Base-by-base conservation (phyloP, 179 eudicot genomes). In the Silene vulgaris region DNA sequence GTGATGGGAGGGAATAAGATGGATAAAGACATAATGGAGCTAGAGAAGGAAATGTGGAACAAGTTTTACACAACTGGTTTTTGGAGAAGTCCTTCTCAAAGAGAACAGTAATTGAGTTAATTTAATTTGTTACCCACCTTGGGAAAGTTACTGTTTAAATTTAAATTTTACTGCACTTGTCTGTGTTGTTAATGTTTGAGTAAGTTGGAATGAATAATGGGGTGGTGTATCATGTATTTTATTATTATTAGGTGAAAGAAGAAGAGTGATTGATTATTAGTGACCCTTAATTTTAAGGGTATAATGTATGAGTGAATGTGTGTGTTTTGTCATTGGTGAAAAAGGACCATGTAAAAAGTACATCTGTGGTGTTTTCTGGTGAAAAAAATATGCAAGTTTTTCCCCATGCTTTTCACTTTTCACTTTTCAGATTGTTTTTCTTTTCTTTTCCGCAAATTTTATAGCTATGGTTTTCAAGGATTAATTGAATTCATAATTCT, bases 31-130 rank as follows among this genome's bases (percentile, higher is more conserved):
- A 52, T 79, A 11, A 62, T 76, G 57, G 70, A 79, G 9, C 61
- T 82, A 29, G 85, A 82, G 77, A 40, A 76, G 40, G 82, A 82
- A 17, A 79, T 79, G 82, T 79, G 85, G 82, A 62, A 76, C 8
- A 77, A 54, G 45, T 82, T 82, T 23, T 74, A 74, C 26, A 14
- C 72, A n/a, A 59, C 76, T n/a, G 80, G 82, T 0, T 82, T 82
- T 45, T 82, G 85, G 85, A 76, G 85, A 76, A 82, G 80, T 74
- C 75, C 80, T 79, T 79, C 82, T 2, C 72, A 56, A 43, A 74
- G 67, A 68, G 71, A 80, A 16, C 37, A 48, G 0, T 43, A 28
- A 43, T 69, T 6, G 40, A 35, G 35, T 35, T 35, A 35, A 32
- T 4, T 68, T 40, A 1, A 13, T 40, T 40, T 40, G 2, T 40